These are phyloP conservation scores for Chimonanthus salicifolius DNA, from an alignment of 164 flowering plant genomes.

Conservation along the genomic window DNA sequence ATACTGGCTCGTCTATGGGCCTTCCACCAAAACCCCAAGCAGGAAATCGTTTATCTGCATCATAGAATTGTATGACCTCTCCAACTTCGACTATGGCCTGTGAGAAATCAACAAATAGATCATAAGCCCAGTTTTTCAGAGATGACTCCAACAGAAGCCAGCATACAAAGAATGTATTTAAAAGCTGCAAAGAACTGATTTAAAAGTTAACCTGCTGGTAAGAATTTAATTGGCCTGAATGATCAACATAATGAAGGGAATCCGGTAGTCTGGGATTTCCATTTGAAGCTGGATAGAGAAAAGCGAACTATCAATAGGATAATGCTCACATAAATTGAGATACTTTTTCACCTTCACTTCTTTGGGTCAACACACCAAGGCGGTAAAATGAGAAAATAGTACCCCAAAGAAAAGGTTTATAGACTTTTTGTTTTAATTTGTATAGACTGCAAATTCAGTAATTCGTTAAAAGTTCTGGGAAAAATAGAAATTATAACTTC, in stretches of 20 bases:
- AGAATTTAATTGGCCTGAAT: slow-evolving; percentile 67
- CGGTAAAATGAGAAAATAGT: not conserved
- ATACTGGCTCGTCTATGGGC: slow-evolving; percentile 37
- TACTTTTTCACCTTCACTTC: no score
- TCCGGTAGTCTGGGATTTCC: slow-evolving; percentile 62
- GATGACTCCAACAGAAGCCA: no score
- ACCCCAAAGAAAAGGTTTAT: not conserved
- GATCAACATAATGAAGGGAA: slow-evolving; percentile 87
- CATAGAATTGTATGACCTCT: slow-evolving; percentile 79
- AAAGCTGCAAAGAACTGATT: not conserved
- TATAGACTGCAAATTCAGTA: no score
- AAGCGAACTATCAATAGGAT: not conserved
- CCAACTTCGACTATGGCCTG: slow-evolving; percentile 87
- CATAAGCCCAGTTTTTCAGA: not conserved
- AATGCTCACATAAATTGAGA: no score
- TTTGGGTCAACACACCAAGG: not conserved
- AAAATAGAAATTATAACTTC: no score
- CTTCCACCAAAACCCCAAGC: slow-evolving; percentile 98
- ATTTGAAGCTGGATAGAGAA: slow-evolving; percentile 61
- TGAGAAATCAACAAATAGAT: not conserved
- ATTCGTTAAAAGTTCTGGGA: no score
- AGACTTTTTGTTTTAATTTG: not conserved
- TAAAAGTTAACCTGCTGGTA: slow-evolving; percentile 67
- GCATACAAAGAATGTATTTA: not conserved
- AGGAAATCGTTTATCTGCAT: slow-evolving; percentile 68